phyloP scores from a whole-genome alignment of 1,139 yeast species.

The Geotrichum reessii region DNA sequence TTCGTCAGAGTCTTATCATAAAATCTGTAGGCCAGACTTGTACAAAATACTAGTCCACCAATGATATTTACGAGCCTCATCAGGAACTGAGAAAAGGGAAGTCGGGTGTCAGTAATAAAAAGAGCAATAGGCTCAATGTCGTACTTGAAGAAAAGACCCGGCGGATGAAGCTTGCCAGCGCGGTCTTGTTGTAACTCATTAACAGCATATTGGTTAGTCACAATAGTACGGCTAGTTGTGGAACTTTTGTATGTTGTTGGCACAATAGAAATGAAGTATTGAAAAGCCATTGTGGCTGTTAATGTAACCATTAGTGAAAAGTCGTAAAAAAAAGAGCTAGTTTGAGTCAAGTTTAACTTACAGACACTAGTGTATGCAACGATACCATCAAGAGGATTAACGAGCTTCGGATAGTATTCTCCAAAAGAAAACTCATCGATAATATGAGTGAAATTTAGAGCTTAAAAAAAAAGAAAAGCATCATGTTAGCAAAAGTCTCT shows the following conservation, averaged over 20 bases:
- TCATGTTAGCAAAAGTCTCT: not conserved
- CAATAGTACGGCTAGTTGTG: slow-evolving; percentile 58
- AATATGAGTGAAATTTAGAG: slow-evolving; percentile 69
- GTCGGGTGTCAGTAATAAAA: slow-evolving; percentile 59
- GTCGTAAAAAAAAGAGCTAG: slow-evolving; percentile 1
- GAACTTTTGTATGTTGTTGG: slow-evolving; percentile 69
- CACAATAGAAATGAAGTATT: slow-evolving; percentile 71
- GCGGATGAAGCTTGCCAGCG: slow-evolving; percentile 34
- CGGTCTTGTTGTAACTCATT: slow-evolving; percentile 44
- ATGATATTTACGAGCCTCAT: slow-evolving; percentile 71
- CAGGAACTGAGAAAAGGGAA: slow-evolving; percentile 72
- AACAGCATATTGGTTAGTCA: slow-evolving; percentile 83
- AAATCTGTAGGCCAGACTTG: slow-evolving; percentile 36
- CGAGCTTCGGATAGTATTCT: slow-evolving; percentile 74
- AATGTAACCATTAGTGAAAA: not conserved
- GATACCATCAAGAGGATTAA: slow-evolving; percentile 73
- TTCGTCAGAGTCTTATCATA: slow-evolving; percentile 34
- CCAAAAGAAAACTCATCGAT: slow-evolving; percentile 90
- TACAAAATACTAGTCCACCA: slow-evolving; percentile 61
- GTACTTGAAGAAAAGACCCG: slow-evolving; percentile 80
- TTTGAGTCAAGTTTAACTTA: slow-evolving; percentile 1
- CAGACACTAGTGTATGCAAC: slow-evolving; percentile 39
- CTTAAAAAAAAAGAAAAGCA: not conserved
- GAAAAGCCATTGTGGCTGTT: slow-evolving; percentile 30
- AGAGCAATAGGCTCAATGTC: slow-evolving; percentile 85